These are phyloP conservation scores for Pholiota adiposa DNA, from an alignment of 1,284 basidiomycete genomes.

Conservation along the genomic window DNA sequence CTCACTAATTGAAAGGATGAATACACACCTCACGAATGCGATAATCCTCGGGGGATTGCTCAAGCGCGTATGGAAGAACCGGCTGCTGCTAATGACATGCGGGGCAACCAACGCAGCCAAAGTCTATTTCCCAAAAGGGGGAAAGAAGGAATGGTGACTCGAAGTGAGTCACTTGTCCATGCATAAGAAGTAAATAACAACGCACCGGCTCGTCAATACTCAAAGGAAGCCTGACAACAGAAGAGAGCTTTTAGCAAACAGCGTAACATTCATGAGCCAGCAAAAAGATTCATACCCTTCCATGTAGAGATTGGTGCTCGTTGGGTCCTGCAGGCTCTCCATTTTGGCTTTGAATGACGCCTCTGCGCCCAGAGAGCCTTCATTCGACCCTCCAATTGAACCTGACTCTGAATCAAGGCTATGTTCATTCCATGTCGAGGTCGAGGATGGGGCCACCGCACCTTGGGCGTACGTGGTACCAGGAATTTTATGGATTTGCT, in stretches of 20 bases:
- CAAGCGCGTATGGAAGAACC: conserved; percentile 75
- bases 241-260: conserved; percentile 2
- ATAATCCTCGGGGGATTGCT: conserved; percentile 77
- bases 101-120: conserved; percentile 63
- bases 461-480: conserved; percentile 58
- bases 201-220: conserved; percentile 54
- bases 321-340: conserved; percentile 65
- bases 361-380: conserved; percentile 32
- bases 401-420: conserved; percentile 8
- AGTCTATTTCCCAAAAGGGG: conserved; percentile 40
- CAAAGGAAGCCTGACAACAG: conserved; percentile 53
- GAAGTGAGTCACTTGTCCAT: conserved; percentile 1
- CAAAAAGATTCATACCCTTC: conserved; percentile 54
- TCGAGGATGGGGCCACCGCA: conserved; percentile 22
- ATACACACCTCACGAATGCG: conserved; percentile 69
- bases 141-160: neutral
- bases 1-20: conserved; percentile 2
- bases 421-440: conserved; percentile 26
- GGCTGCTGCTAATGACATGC: conserved; percentile 68
- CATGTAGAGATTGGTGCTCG: conserved; percentile 75
- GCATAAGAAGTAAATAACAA: conserved; percentile 4
- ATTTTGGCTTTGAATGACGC: conserved; percentile 71
- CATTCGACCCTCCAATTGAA: conserved; percentile 9
- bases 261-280: neutral
- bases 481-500: conserved; percentile 82